Base-by-base conservation (phyloP, 371 early-diverging fungal genomes). In the Chytridium lagenaria region DNA sequence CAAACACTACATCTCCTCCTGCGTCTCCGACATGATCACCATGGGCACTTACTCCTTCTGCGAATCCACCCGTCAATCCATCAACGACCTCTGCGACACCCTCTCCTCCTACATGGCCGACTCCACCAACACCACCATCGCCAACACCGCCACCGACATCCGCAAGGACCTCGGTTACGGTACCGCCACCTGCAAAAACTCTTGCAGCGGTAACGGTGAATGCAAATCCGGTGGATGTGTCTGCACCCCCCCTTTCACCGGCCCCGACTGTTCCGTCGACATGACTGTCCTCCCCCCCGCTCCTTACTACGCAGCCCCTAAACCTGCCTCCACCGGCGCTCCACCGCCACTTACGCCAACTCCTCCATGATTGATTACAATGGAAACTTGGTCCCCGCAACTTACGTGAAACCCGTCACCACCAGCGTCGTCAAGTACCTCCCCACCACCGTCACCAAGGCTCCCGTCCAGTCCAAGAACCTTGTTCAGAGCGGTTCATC, bases 191-290 rank as follows among this genome's bases (percentile, higher is more conserved):
- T 73, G 73, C 68, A 7, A 22, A 5, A 68, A 68, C 16, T 33
- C 19, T 7, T 73, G 73, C 73, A 26, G 28, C 15, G 73, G 68
- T 12, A 23, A 50, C 31, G 73, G 73, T 0, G 49, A 26, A 5
- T 73, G 73, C 52, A 49, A 26, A 33, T 10, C 26, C 12, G 34
- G 33, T 2, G 73, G 73, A 44, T 73, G 73, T 68, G 69, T 61
- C 10, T 73, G 73, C 68, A 40, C 15, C 37, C 31, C 59, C 26
- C 52, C 51, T n/a, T 73, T 57, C 63, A 40, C 61, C 10, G 73
- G 73, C 22, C 28, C 59, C 31, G 73, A 73, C 50, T 73, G 73
- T 37, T 39, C 51, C 61, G 49, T 73, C 67, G 34, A 66, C 67
- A n/a, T 38, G 36, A 36, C 28, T 30, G 23, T 19, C 22, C 34